phyloP scores from a whole-genome alignment of 495 filamentous ascomycete genomes.

The Xanthoparmelia taractica region DNA sequence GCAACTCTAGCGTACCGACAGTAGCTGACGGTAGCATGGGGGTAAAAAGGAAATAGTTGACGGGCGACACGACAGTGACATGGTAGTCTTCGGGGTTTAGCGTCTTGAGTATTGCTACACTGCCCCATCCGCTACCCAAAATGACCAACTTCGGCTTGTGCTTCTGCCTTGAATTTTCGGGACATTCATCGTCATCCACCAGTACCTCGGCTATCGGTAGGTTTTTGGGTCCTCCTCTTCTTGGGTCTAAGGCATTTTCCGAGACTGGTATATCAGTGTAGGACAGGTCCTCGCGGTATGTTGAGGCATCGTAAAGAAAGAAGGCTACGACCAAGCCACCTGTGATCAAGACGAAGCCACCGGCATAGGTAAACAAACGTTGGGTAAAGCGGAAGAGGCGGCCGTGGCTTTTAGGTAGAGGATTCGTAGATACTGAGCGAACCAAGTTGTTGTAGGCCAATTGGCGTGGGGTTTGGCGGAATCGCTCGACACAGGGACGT shows the following conservation, averaged over 20 bases:
- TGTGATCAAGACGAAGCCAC: conserved; percentile 49
- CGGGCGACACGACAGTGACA: conserved; percentile 85
- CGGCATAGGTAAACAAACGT: conserved; percentile 48
- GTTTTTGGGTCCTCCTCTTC: conserved; percentile 88
- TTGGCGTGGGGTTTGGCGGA: neutral
- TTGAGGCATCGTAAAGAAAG: conserved; percentile 91
- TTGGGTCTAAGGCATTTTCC: conserved; percentile 69
- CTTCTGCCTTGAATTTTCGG: conserved; percentile 57
- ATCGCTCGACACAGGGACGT: neutral
- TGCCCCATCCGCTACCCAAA: conserved; percentile 91
- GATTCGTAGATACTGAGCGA: conserved; percentile 23
- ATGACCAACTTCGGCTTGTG: conserved; percentile 89
- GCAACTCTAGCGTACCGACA: conserved; percentile 85
- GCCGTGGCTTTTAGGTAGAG: conserved; percentile 22
- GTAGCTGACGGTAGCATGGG: conserved; percentile 96
- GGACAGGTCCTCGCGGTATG: conserved; percentile 63
- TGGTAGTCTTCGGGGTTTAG: conserved; percentile 87
- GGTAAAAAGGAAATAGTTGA: conserved; percentile 96
- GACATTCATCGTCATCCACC: conserved; percentile 78
- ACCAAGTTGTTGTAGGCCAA: neutral
- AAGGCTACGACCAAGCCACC: conserved; percentile 61
- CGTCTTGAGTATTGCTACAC: conserved; percentile 83
- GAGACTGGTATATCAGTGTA: conserved; percentile 73
- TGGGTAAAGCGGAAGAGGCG: conserved; percentile 36
- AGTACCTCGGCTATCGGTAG: conserved; percentile 80